Evolutionary conservation across 331 rosid species (phyloP), one percentile per base, ranked within the genome.

Genomic region (Malus hybrid): DNA sequence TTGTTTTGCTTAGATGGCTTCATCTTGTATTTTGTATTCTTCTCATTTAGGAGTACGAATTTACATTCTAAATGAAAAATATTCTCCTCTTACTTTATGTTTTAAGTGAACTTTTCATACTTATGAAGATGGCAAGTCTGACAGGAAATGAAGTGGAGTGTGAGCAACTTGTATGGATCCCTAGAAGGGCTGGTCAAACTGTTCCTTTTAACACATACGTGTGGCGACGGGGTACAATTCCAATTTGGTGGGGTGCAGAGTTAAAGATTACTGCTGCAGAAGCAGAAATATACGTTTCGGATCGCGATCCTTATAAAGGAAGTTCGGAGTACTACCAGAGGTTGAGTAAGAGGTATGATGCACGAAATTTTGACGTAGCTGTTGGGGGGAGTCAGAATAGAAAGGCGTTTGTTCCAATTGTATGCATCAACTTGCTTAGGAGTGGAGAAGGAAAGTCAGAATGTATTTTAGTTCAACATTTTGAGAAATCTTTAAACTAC

Each of bases 181-280:
- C 97, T 42, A 92, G 83, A 85, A 87, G 73, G 79, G 79, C 79
- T 70, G 97, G 96, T 77, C 97, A 91, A 81, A 92, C 90, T 80
- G 89, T 87, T 87, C 99, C 99, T 46, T 95, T 95, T 82, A 95
- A 88, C 81, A 85, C 89, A 15, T 89, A 95, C 20, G 74, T 89
- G 15, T 95, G 99, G 99, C 89, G 99, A 83, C 87, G 99, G 72
- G 99, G 99, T 55, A 95, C 97, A 33, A 95, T 95, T 83, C 99
- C 99, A 75, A 95, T 95, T 72, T 95, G 99, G 99, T 95, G 99
- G 99, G 99, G 99, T 57, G 99, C 99, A 85, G 97, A 95, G 81
- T 84, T 95, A 75, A 95, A 95, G 85, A 87, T 95, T 33, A 90
- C 99, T 73, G 93, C 97, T 74, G 93, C 97, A 48, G 99, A 95